These are phyloP conservation scores for Bruguiera sexangula DNA, from an alignment of 345 rosid genomes.

Conservation along the genomic window DNA sequence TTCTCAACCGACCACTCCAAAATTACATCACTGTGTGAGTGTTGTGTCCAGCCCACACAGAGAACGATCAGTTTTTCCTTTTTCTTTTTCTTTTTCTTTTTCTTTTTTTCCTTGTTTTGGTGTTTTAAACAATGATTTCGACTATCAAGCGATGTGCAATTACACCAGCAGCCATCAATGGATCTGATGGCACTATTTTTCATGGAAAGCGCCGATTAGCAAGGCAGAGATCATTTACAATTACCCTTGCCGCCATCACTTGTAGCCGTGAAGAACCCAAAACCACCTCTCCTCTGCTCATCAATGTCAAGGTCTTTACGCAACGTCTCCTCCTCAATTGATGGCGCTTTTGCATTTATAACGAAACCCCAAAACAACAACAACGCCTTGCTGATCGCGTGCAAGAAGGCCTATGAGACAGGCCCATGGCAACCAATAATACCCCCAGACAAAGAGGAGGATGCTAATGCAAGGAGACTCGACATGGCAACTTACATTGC, in stretches of 20 bases:
- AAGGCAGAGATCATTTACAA: conserved; percentile 37
- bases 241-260: conserved; percentile 29
- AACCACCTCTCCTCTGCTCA: conserved; percentile 25
- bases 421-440: conserved; percentile 55
- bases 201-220: conserved; percentile 24
- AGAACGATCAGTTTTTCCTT: too few species aligned
- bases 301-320: conserved; percentile 53
- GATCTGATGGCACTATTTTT: conserved; percentile 32
- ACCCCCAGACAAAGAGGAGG: conserved; percentile 25
- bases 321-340: conserved; percentile 39
- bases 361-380: conserved; percentile 17
- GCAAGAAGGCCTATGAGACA: conserved; percentile 74
- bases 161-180: conserved; percentile 31
- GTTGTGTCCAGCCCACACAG: too few species aligned
- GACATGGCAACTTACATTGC: conserved; percentile 81
- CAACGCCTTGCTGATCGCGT: conserved; percentile 31
- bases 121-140: conserved; percentile 36
- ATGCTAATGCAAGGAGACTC: conserved; percentile 51
- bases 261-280: conserved; percentile 20
- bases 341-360: conserved; percentile 20
- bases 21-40: too few species aligned
- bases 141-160: conserved; percentile 38
- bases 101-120: neutral
- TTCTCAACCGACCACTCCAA: too few species aligned
- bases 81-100: too few species aligned